Base-by-base conservation (phyloP, 1,139 yeast genomes). In the Debaryomyces robertsiae region DNA sequence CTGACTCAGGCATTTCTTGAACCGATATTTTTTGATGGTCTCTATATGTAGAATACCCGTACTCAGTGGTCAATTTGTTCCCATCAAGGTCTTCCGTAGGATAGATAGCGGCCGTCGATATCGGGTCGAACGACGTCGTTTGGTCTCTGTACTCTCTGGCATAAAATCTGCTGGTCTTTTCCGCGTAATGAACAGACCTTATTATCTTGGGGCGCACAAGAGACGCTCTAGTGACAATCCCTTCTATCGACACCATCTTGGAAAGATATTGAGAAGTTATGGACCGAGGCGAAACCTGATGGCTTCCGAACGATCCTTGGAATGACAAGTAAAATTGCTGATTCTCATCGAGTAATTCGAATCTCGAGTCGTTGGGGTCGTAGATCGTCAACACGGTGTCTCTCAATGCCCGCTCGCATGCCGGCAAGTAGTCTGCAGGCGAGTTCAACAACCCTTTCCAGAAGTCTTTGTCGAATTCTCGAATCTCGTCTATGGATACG, bases 1-100 rank as follows among this genome's bases (percentile, higher is more conserved):
- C 97, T 51, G 85, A 78, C 67, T 93, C 99, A 1, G 98, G 99
- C 93, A 94, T 88, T 68, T 93, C 99, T 64, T 93, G 99, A 28
- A 93, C 85, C 0, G 96, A 82, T 27, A 93, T 77, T 33, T 90
- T 86, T 65, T 93, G 99, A 59, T 93, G 97, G 64, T 93, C 98
- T 53, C 93, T 77, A 61, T 89, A 93, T 15, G 95, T 89, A 15
- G 94, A 85, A 59, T 84, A 87, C 3, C 99, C 99, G 58, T 88
- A 93, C 60, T 93, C 98, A 0, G 97, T 91, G 25, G 80, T 75
- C 48, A 93, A 68, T 51, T 89, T 87, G 63, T 91, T 84, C 10
- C 97, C 97, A 40, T 89, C 93, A 25, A 86, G 77, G 60, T 94
- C 98, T 55, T 88, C 95, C 0, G 95, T 87, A 9, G 98, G 98